Evolutionary conservation across 345 rosid genomes (phyloP).

Genomic region (Brassica incana): DNA sequence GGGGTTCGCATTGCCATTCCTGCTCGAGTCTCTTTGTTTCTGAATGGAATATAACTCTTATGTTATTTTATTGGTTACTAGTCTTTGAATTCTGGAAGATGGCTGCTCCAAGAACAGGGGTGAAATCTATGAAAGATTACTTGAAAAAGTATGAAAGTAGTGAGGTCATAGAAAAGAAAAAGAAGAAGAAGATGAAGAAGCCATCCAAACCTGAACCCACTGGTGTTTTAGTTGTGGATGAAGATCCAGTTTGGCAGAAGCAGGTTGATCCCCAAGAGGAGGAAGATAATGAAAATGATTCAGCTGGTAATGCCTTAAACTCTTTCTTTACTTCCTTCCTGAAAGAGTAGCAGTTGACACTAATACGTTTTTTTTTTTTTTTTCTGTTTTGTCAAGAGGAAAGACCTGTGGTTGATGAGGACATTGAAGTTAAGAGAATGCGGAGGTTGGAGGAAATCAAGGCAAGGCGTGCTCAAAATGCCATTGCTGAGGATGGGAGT

Average conservation of each 20-base stretch:
- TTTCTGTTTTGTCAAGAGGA: conserved; percentile 61
- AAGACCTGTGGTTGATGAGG: conserved; percentile 76
- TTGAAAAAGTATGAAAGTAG: conserved; percentile 66
- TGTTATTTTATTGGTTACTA: not conserved
- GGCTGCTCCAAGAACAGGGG: conserved; percentile 45
- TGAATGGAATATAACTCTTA: not conserved
- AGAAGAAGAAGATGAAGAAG: conserved; percentile 62
- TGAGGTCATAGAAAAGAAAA: conserved; percentile 53
- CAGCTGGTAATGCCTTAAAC: conserved; percentile 52
- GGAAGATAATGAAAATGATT: conserved; percentile 64
- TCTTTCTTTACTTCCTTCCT: not conserved
- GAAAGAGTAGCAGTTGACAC: not conserved
- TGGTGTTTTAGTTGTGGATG: conserved; percentile 76
- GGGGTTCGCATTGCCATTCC: not conserved
- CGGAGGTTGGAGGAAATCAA: conserved; percentile 73
- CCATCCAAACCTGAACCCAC: conserved; percentile 43
- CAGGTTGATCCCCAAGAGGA: conserved; percentile 62
- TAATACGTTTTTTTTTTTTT: not conserved
- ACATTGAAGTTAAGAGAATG: conserved; percentile 85
- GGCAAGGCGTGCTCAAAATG: conserved; percentile 54
- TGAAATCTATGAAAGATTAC: conserved; percentile 67
- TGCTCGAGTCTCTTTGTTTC: not conserved
- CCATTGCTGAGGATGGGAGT: conserved; percentile 92
- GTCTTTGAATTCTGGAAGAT: conserved; percentile 21
- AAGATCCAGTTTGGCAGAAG: conserved; percentile 94